These are phyloP conservation scores for Cucumis melo DNA, from an alignment of 306 rosid species.

Conservation along the genomic window DNA sequence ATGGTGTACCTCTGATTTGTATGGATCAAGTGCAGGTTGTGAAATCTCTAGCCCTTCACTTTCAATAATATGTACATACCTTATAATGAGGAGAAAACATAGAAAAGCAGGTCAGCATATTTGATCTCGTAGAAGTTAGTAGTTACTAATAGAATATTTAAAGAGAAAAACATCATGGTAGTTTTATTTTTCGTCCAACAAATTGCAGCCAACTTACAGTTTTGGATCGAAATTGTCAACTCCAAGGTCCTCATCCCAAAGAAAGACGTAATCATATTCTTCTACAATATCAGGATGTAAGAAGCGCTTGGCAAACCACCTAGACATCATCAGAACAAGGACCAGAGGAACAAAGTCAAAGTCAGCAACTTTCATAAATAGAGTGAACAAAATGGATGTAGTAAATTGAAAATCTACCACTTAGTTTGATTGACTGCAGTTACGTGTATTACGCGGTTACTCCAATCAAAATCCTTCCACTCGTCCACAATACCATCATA, in stretches of 20 bases:
- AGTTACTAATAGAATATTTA: neutral
- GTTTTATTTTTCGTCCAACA: neutral
- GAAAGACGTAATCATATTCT: constrained; percentile 66
- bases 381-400: neutral
- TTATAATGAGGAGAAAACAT: constrained; percentile 9
- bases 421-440: constrained; percentile 57
- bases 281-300: constrained; percentile 91
- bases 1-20: constrained; percentile 68
- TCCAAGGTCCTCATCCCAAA: constrained; percentile 99
- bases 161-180: neutral
- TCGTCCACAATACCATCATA: constrained; percentile 57
- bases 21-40: constrained; percentile 80
- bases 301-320: constrained; percentile 99
- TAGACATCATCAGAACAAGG: constrained; percentile 19
- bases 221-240: constrained; percentile 63
- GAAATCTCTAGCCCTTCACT: constrained; percentile 75
- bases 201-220: constrained; percentile 28
- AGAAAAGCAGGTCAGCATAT: neutral
- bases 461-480: constrained; percentile 67
- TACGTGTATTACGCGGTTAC: constrained; percentile 44
- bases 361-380: neutral
- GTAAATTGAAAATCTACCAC: constrained; percentile 37
- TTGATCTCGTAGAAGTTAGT: neutral
- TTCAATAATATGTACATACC: constrained; percentile 60
- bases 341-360: neutral